Evolutionary conservation across 176 grass and related monocot species (phyloP), one percentile per base, ranked within the genome.

Genomic region (Triticum turgidum): DNA sequence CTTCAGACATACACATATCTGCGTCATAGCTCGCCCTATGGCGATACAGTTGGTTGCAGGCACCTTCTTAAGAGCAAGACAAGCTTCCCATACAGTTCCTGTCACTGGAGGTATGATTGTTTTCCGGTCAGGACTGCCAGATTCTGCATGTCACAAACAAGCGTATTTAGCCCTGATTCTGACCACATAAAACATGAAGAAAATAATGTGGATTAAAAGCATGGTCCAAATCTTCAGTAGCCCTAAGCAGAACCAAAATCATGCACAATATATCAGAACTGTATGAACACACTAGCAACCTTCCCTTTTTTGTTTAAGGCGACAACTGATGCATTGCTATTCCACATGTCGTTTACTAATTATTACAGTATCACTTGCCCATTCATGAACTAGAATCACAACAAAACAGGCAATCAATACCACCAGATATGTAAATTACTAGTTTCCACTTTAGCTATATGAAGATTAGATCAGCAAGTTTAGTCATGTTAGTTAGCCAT

Each of bases 41-140:
- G 94, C 92, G 15, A 66, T 87, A 83, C 83, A 93, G 77, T 99
- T 99, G 38, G 77, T 91, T 6, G 89, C 87, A 47, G 97, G 94
- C 37, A 85, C 88, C 89, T 94, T 99, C 78, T 94, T 97, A 61
- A 99, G 89, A 65, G 92, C 89, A 91, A 69, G 82, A 71, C 97
- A 97, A 25, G 94, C 94, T 83, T 99, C 97, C 94, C 94, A 94
- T 65, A 97, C 92, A 77, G 87, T 76, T 79, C 97, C 90, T 33
- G 92, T 68, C 10, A 96, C 85, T 73, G 85, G 90, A 39, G 90
- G 94, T 83, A 99, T 78, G 45, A 14, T 86, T 77, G 65, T 82
- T 88, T 73, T 96, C 59, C 85, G 81, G 20, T 91, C 71, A 83
- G 84, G 66, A 58, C 64, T 87, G 2, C 10, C 20, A 81, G 94